A percentile compares a stretch with the other conserved stretches of the same genome.
phyloP scores from a whole-genome alignment of 805 yeast genomes.

The Starmerella stellata region DNA sequence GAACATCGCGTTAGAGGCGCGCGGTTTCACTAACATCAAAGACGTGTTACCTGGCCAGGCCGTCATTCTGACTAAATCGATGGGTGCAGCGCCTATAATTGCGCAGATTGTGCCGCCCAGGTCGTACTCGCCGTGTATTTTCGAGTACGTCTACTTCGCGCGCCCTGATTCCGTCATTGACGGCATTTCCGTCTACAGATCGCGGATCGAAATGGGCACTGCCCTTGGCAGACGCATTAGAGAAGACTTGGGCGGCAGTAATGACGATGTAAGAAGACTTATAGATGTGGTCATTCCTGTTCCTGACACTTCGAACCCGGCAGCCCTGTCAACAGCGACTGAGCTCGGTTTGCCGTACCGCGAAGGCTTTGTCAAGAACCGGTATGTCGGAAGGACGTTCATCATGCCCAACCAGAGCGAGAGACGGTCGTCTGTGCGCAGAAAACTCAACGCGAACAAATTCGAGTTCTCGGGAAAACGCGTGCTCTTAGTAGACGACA shows the following conservation, averaged over 20 bases:
- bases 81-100: constrained; percentile 51
- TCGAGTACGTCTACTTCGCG: constrained; percentile 95
- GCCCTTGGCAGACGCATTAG: constrained; percentile 61
- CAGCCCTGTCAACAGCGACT: constrained; percentile 84
- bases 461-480: constrained; percentile 71
- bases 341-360: constrained; percentile 66
- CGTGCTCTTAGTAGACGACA: constrained; percentile 86
- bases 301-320: constrained; percentile 94
- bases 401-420: constrained; percentile 97
- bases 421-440: constrained; percentile 80
- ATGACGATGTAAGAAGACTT: constrained; percentile 32
- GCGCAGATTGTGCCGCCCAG: constrained; percentile 66
- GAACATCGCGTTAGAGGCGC: constrained; percentile 85
- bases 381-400: constrained; percentile 94
- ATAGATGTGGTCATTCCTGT: constrained; percentile 95
- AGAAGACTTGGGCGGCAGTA: constrained; percentile 25
- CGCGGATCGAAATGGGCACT: constrained; percentile 85
- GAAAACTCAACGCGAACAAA: constrained; percentile 91
- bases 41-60: constrained; percentile 94
- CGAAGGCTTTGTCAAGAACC: constrained; percentile 91
- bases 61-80: constrained; percentile 67
- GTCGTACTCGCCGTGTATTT: constrained; percentile 82
- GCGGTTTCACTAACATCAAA: constrained; percentile 59
- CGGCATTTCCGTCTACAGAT: constrained; percentile 88
- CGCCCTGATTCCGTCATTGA: constrained; percentile 92